Conservation (phyloP, 2,329 filamentous ascomycete genomes). For the Monosporascus ibericus region DNA sequence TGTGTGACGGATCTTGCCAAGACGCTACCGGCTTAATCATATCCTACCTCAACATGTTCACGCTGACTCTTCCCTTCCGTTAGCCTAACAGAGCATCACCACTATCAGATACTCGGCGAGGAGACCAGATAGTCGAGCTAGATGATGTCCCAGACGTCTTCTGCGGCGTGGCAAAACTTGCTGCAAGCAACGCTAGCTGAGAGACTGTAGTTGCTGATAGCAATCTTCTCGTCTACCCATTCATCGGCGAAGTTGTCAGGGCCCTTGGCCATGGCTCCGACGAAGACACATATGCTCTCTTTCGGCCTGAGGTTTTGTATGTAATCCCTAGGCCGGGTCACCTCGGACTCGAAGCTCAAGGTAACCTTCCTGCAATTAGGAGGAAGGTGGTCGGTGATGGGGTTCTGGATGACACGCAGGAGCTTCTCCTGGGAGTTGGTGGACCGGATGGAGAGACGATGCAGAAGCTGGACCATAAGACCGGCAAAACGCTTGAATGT, state of each 20-base stretch:
- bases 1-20: constrained; percentile 56
- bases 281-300: constrained; percentile 95
- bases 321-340: constrained; percentile 85
- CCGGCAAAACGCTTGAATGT: constrained; percentile 99
- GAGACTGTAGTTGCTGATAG: constrained; percentile 96
- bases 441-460: constrained; percentile 91
- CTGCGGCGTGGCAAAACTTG: constrained; percentile 98
- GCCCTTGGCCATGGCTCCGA: constrained; percentile 97
- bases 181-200: constrained; percentile 97
- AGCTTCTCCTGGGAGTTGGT: constrained; percentile 97
- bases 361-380: constrained; percentile 98
- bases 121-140: constrained; percentile 30
- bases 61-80: constrained; percentile 18
- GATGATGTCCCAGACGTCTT: constrained; percentile 92
- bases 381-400: constrained; percentile 92
- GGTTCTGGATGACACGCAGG: constrained; percentile 94
- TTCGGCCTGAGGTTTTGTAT: constrained; percentile 70
- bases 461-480: constrained; percentile 95
- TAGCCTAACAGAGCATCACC: neutral
- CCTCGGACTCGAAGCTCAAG: constrained; percentile 83
- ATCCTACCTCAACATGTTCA: constrained; percentile 23
- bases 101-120: neutral
- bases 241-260: constrained; percentile 90
- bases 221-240: constrained; percentile 94
- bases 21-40: constrained; percentile 21